phyloP scores from a whole-genome alignment of 139 green algal species.

The Picochlorum costavermella region DNA sequence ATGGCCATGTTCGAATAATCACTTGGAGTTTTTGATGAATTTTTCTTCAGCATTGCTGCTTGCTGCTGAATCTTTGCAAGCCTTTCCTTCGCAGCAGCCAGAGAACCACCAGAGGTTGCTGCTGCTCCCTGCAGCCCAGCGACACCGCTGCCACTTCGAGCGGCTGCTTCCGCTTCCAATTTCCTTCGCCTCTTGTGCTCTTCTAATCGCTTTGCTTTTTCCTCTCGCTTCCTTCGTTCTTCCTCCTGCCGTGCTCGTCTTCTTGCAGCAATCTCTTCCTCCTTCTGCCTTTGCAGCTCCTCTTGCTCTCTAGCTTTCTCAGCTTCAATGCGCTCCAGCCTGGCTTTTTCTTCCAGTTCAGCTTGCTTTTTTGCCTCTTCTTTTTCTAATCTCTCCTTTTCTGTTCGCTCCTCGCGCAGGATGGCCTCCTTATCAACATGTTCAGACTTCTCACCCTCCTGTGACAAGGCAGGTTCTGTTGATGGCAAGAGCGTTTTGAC shows the following conservation, averaged over 20 bases:
- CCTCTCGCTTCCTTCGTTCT: conserved; percentile 30
- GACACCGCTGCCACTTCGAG: background rate
- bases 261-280: conserved; percentile 32
- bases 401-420: conserved; percentile 40
- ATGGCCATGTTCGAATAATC: background rate
- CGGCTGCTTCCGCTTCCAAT: conserved; percentile 24
- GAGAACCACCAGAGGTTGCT: background rate
- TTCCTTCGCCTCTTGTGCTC: conserved; percentile 23
- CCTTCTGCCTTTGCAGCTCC: conserved; percentile 23
- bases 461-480: conserved; percentile 37
- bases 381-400: conserved; percentile 29
- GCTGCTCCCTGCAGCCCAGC: background rate
- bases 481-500: conserved; percentile 61
- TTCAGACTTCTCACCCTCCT: conserved; percentile 50
- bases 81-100: conserved; percentile 27
- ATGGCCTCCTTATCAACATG: conserved; percentile 52
- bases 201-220: conserved; percentile 24
- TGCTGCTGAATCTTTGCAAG: conserved; percentile 21
- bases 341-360: conserved; percentile 36
- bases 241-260: conserved; percentile 31
- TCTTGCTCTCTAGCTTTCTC: conserved; percentile 39
- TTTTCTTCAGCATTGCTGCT: conserved; percentile 3
- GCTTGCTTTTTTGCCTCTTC: conserved; percentile 31
- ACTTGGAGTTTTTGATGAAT: background rate
- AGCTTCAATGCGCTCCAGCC: conserved; percentile 22